phyloP scores from a whole-genome alignment of 2,329 filamentous ascomycete species.

The Fusarium udum region DNA sequence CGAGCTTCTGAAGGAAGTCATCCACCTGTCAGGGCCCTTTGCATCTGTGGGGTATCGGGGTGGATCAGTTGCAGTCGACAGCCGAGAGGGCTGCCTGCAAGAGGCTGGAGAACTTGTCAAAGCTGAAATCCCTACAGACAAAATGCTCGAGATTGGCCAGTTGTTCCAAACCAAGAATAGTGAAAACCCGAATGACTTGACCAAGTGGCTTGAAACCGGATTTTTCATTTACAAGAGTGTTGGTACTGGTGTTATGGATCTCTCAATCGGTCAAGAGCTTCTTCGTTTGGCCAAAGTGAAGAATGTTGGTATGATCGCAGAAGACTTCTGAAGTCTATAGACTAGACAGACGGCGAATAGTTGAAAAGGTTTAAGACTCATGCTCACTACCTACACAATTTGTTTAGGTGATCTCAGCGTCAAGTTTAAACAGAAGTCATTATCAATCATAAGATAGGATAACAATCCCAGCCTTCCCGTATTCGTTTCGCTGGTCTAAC shows the following conservation, averaged over 20 bases:
- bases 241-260: slow-evolving; percentile 74
- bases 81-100: slow-evolving; percentile 42
- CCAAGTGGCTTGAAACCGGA: slow-evolving; percentile 68
- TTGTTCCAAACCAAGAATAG: slow-evolving; percentile 52
- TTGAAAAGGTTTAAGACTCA: no score
- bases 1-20: slow-evolving; percentile 37
- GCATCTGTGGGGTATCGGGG: not conserved
- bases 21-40: slow-evolving; percentile 21
- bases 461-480: no score
- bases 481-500: no score
- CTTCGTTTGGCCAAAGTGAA: slow-evolving; percentile 64
- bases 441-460: no score
- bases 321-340: slow-evolving; percentile 32
- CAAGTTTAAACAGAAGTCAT: no score
- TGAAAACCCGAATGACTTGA: slow-evolving; percentile 45
- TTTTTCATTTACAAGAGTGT: slow-evolving; percentile 78
- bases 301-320: slow-evolving; percentile 56
- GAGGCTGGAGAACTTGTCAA: slow-evolving; percentile 48
- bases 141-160: slow-evolving; percentile 59
- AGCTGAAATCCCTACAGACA: slow-evolving; percentile 31
- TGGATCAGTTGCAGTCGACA: slow-evolving; percentile 41
- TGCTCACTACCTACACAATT: no score
- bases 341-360: no score
- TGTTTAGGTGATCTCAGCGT: no score
- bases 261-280: slow-evolving; percentile 69